phyloP scores from a whole-genome alignment of 306 rosid species.

The Quercus parvula region DNA sequence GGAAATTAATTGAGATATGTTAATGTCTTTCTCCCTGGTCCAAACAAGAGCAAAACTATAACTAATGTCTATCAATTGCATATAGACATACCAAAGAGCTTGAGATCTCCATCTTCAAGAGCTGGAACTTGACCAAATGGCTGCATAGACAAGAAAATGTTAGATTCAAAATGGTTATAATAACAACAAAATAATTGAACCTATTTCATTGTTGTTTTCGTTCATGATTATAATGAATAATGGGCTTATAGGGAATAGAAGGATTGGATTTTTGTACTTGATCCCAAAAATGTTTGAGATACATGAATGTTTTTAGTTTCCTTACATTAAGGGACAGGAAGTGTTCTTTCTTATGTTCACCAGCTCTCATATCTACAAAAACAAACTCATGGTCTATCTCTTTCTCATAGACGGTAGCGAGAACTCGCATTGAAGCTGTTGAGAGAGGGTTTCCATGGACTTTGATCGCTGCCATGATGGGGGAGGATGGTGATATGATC shows the following conservation, averaged over 20 bases:
- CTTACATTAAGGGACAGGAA: slow-evolving; percentile 61
- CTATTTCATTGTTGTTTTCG: too few species aligned
- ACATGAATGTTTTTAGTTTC: neutral
- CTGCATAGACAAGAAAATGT: slow-evolving; percentile 28
- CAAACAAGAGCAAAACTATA: neutral
- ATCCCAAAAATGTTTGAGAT: neutral
- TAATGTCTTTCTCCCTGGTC: too few species aligned
- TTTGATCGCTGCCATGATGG: slow-evolving; percentile 49
- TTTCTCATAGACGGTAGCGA: slow-evolving; percentile 52
- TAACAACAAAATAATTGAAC: too few species aligned
- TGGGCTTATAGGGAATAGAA: too few species aligned
- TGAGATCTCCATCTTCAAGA: slow-evolving; percentile 62
- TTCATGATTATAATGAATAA: too few species aligned
- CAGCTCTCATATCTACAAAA: slow-evolving; percentile 32
- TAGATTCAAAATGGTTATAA: neutral
- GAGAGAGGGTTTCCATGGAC: slow-evolving; percentile 53
- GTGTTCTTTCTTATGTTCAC: slow-evolving; percentile 60
- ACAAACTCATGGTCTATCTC: slow-evolving; percentile 48
- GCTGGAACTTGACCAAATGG: slow-evolving; percentile 87
- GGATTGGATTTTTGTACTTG: neutral
- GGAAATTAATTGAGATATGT: too few species aligned
- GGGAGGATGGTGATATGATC: neutral
- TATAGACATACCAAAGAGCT: slow-evolving; percentile 5
- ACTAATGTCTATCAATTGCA: neutral
- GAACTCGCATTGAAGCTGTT: slow-evolving; percentile 34